Evolutionary conservation across 768 basidiomycete species (phyloP), one percentile per base, ranked within the genome.

Genomic region (Mycena vulgaris): DNA sequence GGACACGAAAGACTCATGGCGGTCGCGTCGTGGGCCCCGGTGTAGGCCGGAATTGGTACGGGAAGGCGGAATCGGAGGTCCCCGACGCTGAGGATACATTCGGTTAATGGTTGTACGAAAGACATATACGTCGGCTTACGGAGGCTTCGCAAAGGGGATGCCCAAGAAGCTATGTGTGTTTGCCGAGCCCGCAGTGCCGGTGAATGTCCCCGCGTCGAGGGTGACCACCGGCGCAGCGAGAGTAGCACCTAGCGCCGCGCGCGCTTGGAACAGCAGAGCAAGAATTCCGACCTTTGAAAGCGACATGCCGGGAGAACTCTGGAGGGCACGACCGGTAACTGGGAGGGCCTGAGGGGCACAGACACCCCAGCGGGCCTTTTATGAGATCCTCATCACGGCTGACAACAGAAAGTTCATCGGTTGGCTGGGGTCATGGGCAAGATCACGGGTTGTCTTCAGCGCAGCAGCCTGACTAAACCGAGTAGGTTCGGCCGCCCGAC

Each of bases 121-220:
- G 13, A 10, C n/a, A 40, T 47, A 52, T 37, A 31, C 33, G 23
- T 66, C 0, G 30, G 75, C 85, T 70, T 68, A 90, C 89, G 88
- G 88, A 27, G 89, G 85, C 74, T 84, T 69, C 17, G 87, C 89
- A 63, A 87, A 90, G 1, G 89, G 89, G 40, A 90, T 88, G 3
- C 89, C 88, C 3, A 87, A 76, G 72, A 86, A 90, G 55, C 72
- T 73, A 65, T 82, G 80, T 13, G 83, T 75, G 14, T 80, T 73
- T 2, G 66, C 66, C 4, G 82, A 81, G 37, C 76, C 77, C 11
- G 75, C 73, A 21, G 68, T 72, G 19, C 89, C 89, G n/a, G 79
- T 79, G 75, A 89, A 82, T 0, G 83, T 86, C 5, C 81, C 88
- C 52, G 78, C 69, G 70, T 86, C 85, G 39, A 89, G 81, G 9